Base-by-base conservation (phyloP, 202 grass and related monocot genomes). In the Setaria viridis region DNA sequence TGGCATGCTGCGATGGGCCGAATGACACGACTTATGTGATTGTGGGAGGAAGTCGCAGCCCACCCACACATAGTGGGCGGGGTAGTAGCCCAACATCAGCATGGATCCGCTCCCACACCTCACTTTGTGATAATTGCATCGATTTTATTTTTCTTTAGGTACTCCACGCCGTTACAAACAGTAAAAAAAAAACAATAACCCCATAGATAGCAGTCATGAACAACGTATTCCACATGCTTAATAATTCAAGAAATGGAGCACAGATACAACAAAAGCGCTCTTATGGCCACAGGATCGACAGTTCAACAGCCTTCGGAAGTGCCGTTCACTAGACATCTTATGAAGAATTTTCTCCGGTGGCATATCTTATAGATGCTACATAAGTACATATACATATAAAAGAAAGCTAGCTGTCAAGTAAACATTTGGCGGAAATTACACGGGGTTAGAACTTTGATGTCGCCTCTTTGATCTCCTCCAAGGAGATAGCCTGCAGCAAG, bases 391-490 rank as follows among this genome's bases (percentile, higher is more conserved):
- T 49, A 77, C 77, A 85, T 30, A 43, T 51, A 47, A 60, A 51
- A 60, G 57, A 63, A 68, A 55, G 62, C 51, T 81, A 72, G 68
- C 12, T 45, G 34, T 65, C 62, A 32, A 77, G 85, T 37, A 65
- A 51, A 50, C 45, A 74, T 60, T 20, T 14, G 25, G 46, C 12
- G 9, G 35, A 73, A 72, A 80, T 55, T 54, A 49, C 6, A 7
- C 6, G n/a, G 51, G 25, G 55, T 87, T 89, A 98, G 72, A 89
- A 70, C 64, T 98, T 95, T 48, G 95, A 95, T 71, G 93, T 95
- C 7, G 78, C 80, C 35, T 95, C 89, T 79, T 98, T 95, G 77
- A 95, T 89, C 85, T 98, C 95, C 58, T 95, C 91, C 63, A 92
- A 67, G 43, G 86, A 73, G 55, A 98, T 95, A 19, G 12, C 48